Evolutionary conservation across 2,329 filamentous ascomycete genomes (phyloP).

Genomic region (Aspergillus hiratsukae): DNA sequence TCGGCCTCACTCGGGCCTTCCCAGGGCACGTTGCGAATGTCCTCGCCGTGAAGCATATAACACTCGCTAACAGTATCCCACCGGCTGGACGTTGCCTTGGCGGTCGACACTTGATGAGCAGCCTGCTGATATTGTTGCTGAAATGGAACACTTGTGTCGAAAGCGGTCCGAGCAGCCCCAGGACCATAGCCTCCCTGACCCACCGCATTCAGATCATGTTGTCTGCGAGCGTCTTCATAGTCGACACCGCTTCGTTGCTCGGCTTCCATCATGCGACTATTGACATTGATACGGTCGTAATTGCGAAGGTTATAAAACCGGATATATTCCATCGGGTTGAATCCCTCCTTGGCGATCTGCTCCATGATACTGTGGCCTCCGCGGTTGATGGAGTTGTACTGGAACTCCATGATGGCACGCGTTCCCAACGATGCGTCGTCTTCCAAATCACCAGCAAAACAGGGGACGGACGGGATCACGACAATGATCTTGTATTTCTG

Average conservation of each 20-base stretch:
- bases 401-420: slow-evolving; percentile 95
- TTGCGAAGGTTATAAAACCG: slow-evolving; percentile 93
- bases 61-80: slow-evolving; percentile 75
- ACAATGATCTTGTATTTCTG: slow-evolving; percentile 90
- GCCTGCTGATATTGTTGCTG: slow-evolving; percentile 68
- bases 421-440: slow-evolving; percentile 82
- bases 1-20: slow-evolving; percentile 51
- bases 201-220: slow-evolving; percentile 44
- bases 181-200: slow-evolving; percentile 42
- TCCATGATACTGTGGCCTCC: slow-evolving; percentile 89
- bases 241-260: slow-evolving; percentile 42
- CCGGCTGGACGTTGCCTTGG: slow-evolving; percentile 46
- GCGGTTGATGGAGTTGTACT: slow-evolving; percentile 92
- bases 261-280: slow-evolving; percentile 30
- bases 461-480: slow-evolving; percentile 84
- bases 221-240: slow-evolving; percentile 42
- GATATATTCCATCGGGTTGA: slow-evolving; percentile 77
- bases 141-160: slow-evolving; percentile 48
- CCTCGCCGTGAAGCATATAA: slow-evolving; percentile 75
- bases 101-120: slow-evolving; percentile 51
- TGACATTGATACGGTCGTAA: slow-evolving; percentile 78
- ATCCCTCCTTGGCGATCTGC: slow-evolving; percentile 67
- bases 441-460: slow-evolving; percentile 85
- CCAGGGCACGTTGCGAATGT: slow-evolving; percentile 63
- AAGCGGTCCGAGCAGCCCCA: slow-evolving; percentile 26